A percentile compares a stretch with the other conserved stretches of the same genome.
phyloP scores from a whole-genome alignment of 2,329 filamentous ascomycete species.

The Botryotinia globosa region DNA sequence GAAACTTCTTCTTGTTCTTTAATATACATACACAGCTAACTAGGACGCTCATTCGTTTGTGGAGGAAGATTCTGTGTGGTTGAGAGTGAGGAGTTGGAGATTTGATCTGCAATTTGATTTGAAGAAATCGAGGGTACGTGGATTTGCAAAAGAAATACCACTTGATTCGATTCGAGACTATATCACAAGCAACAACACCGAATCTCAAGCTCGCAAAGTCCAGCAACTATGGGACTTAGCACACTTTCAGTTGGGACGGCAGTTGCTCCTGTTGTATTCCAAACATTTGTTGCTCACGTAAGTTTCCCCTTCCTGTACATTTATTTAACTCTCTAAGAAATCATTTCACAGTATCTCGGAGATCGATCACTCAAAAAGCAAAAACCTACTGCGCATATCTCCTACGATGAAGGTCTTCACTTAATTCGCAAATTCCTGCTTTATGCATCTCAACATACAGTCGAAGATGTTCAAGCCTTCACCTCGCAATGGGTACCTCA shows the following conservation, averaged over 20 bases:
- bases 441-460: slow-evolving; percentile 82
- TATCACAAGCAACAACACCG: not conserved
- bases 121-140: not conserved
- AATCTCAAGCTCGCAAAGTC: not conserved
- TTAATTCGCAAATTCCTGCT: slow-evolving; percentile 82
- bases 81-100: not conserved
- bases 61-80: not conserved
- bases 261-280: slow-evolving; percentile 82
- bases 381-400: slow-evolving; percentile 85
- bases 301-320: slow-evolving; percentile 37
- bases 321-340: slow-evolving; percentile 12
- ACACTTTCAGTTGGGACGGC: slow-evolving; percentile 79
- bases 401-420: slow-evolving; percentile 89
- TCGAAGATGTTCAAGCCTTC: slow-evolving; percentile 91
- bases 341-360: slow-evolving; percentile 68
- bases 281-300: slow-evolving; percentile 85
- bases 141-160: not conserved
- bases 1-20: not conserved
- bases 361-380: slow-evolving; percentile 68
- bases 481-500: slow-evolving; percentile 88
- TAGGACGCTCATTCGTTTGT: not conserved
- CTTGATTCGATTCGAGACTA: not conserved
- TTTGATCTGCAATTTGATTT: not conserved
- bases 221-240: slow-evolving; percentile 52
- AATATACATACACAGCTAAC: not conserved